Conservation (phyloP, 2,329 filamentous ascomycete species). For the Beauveria scarabaeidicola region DNA sequence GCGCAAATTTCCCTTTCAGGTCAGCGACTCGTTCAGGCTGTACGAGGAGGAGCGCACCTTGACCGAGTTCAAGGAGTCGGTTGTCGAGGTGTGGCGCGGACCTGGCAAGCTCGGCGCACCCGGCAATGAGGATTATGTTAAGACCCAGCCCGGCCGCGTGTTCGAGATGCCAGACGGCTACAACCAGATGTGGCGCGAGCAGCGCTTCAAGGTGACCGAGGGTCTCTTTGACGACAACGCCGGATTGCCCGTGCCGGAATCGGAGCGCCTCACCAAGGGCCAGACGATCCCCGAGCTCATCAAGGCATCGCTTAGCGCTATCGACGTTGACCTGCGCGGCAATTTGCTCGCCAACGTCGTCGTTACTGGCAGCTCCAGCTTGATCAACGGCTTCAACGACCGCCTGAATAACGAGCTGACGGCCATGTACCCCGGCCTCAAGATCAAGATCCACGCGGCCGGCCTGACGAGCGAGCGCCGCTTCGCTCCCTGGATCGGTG, state of each 20-base stretch:
- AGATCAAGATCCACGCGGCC: conserved; percentile 82
- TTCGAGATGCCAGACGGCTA: conserved; percentile 97
- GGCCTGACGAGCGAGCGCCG: conserved; percentile 80
- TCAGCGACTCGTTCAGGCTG: conserved; percentile 63
- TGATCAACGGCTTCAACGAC: conserved; percentile 89
- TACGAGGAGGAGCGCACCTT: conserved; percentile 90
- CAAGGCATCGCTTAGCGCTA: conserved; percentile 63
- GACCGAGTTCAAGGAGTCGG: conserved; percentile 95
- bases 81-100: conserved; percentile 87
- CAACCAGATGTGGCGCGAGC: conserved; percentile 88
- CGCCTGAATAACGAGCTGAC: conserved; percentile 78
- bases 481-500: conserved; percentile 93
- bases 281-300: conserved; percentile 82
- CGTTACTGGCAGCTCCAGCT: conserved; percentile 77
- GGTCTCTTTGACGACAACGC: conserved; percentile 84
- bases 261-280: conserved; percentile 50
- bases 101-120: conserved; percentile 56
- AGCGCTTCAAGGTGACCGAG: conserved; percentile 80
- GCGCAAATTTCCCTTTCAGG: conserved; percentile 55
- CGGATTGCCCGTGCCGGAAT: conserved; percentile 45
- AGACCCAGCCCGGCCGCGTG: conserved; percentile 66
- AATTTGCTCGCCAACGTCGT: conserved; percentile 83
- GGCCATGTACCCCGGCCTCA: conserved; percentile 71
- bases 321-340: conserved; percentile 83
- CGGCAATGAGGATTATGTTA: conserved; percentile 70